phyloP scores from a whole-genome alignment of 2,329 filamentous ascomycete species.

The Fonsecaea monophora region DNA sequence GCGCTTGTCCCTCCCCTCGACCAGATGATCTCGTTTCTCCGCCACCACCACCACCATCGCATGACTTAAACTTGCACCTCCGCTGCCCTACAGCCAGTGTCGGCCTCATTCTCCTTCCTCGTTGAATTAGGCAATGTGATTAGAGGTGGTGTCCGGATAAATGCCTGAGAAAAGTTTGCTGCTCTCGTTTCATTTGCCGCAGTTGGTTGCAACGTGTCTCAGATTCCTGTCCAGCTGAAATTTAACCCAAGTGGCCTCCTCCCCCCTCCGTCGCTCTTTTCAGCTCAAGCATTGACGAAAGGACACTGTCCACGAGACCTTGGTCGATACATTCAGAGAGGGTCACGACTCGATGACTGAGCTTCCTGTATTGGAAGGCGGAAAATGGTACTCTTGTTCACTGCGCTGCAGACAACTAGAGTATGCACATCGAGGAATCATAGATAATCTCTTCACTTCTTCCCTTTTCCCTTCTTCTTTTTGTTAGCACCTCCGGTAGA shows the following conservation, averaged over 20 bases:
- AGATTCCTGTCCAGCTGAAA: conserved; percentile 17
- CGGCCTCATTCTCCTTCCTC: not conserved
- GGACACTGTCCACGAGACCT: not conserved
- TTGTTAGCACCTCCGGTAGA: conserved; percentile 50
- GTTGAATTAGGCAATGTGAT: not conserved
- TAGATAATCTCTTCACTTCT: conserved; percentile 45
- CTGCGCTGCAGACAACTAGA: not conserved
- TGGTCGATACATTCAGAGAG: not conserved
- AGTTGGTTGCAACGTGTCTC: conserved; percentile 22
- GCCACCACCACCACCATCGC: not conserved
- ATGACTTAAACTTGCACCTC: conserved; percentile 1
- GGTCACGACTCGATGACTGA: not conserved
- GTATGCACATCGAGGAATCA: not conserved
- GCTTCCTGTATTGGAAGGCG: not conserved
- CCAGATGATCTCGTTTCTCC: not conserved
- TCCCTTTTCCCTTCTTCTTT: conserved; percentile 60
- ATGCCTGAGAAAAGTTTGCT: not conserved
- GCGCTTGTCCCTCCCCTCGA: not conserved
- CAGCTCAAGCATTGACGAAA: not conserved
- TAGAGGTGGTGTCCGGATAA: not conserved
- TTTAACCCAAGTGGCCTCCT: not conserved
- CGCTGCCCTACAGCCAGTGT: not conserved
- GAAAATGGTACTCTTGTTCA: not conserved
- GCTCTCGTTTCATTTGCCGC: not conserved
- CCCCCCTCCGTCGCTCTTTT: not conserved